phyloP scores from a whole-genome alignment of 345 rosid genomes.

The Hypericum perforatum region DNA sequence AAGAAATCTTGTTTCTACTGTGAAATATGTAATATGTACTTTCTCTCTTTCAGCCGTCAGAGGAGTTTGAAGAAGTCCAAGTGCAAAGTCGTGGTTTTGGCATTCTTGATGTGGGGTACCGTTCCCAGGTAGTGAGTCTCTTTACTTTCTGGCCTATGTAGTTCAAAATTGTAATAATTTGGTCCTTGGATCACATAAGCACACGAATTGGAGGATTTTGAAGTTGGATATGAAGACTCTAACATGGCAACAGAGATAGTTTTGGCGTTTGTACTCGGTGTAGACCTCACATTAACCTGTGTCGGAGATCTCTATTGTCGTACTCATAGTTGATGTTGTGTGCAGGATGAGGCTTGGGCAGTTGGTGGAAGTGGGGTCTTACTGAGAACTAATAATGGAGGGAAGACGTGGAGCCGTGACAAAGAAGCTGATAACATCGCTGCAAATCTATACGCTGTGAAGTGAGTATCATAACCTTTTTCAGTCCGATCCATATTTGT shows the following conservation, averaged over 20 bases:
- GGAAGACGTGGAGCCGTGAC: slow-evolving; percentile 87
- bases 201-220: no score
- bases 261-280: no score
- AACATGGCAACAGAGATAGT: no score
- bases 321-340: slow-evolving; percentile 1
- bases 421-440: slow-evolving; percentile 96
- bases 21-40: background rate
- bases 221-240: no score
- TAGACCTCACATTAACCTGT: no score
- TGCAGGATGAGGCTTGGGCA: slow-evolving; percentile 98
- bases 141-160: background rate
- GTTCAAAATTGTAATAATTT: no score
- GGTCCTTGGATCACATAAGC: no score
- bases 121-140: slow-evolving; percentile 51
- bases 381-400: slow-evolving; percentile 85
- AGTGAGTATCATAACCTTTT: slow-evolving; percentile 34
- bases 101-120: slow-evolving; percentile 89
- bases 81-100: slow-evolving; percentile 96
- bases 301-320: no score
- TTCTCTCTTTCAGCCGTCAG: slow-evolving; percentile 40
- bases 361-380: slow-evolving; percentile 93
- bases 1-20: slow-evolving; percentile 1
- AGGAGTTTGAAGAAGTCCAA: slow-evolving; percentile 79
- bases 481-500: no score
- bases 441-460: slow-evolving; percentile 90